These are phyloP conservation scores for Trametes sanguinea DNA, from an alignment of 768 basidiomycete genomes.

Conservation along the genomic window DNA sequence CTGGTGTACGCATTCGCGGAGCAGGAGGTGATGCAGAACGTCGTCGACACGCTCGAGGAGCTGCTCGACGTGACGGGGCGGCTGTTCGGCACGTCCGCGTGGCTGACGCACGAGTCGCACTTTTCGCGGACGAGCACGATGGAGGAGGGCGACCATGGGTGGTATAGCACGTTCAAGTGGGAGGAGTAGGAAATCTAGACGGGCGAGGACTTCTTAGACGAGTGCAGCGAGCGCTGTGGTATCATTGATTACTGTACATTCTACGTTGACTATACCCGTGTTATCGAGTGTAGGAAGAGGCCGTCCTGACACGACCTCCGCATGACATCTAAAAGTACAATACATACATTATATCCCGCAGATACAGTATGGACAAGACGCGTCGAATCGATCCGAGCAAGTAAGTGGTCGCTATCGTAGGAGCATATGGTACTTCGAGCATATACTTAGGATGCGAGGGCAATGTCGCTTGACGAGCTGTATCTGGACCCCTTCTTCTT, in stretches of 20 bases:
- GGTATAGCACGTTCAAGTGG: slow-evolving; percentile 35
- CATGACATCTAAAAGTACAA: no score
- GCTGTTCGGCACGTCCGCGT: slow-evolving; percentile 47
- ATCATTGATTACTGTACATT: no score
- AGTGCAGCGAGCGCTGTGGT: no score
- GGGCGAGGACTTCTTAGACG: no score
- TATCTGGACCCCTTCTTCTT: neutral
- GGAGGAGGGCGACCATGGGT: slow-evolving; percentile 30
- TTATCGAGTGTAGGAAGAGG: no score
- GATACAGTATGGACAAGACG: no score
- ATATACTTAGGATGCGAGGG: slow-evolving; percentile 2
- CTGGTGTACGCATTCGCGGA: slow-evolving; percentile 47
- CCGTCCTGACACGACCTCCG: no score
- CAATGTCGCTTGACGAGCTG: neutral
- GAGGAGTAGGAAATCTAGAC: slow-evolving; percentile 20
- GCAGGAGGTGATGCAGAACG: slow-evolving; percentile 41
- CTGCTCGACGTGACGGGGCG: slow-evolving; percentile 42
- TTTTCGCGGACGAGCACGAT: slow-evolving; percentile 26
- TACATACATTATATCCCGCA: no score
- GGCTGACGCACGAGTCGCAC: slow-evolving; percentile 36
- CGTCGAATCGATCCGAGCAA: no score
- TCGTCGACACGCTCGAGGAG: slow-evolving; percentile 46
- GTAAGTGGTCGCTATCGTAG: neutral
- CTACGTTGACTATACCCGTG: no score
- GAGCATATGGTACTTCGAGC: slow-evolving; percentile 9